Base-by-base conservation (phyloP, 1,284 basidiomycete genomes). In the Microbotryum intermedium region DNA sequence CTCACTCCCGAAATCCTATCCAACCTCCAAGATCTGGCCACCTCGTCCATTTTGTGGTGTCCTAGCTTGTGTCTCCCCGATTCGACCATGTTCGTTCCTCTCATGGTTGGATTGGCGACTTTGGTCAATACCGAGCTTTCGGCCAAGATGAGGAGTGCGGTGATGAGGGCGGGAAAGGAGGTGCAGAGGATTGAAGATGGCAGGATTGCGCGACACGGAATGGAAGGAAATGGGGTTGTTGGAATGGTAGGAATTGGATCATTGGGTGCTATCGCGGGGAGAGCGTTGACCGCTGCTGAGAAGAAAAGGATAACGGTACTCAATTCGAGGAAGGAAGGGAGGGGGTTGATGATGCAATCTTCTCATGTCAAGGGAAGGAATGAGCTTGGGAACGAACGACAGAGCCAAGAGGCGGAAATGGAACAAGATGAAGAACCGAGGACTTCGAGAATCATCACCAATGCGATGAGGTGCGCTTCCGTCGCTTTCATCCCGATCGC, bases 401-500 rank as follows among this genome's bases (percentile, higher is more conserved):
- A 39, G 34, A 16, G 11, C 13, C 34, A 39, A 39, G 34, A 39
- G 34, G 34, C 18, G 34, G 34, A n/a, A n/a, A n/a, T 39, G 34
- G 34, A 39, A 1, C 13, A 3, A 39, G 34, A 39, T 9, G 34
- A 47, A 53, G 55, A 53, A 50, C 59, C 57, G 23, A 51, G 55
- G 47, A 60, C 46, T 51, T 58, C 51, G 59, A 81, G 80, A 63
- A 74, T 85, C 42, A 76, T 88, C 54, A 85, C 84, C 68, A 80
- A 80, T 8, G 75, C 75, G 2, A 74, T 91, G 63, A 77, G 88
- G 47, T 73, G 80, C 2, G 72, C 84, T 39, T 84, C 87, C 0
- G 78, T 93, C 29, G 78, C 78, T 18, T 83, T 89, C 60, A 89
- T 92, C 55, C 77, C 87, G 25, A 74, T 90, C 39, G 86, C 86